Evolutionary conservation across 495 filamentous ascomycete species (phyloP), one percentile per base, ranked within the genome.

Genomic region (Bathelium albidoporum): DNA sequence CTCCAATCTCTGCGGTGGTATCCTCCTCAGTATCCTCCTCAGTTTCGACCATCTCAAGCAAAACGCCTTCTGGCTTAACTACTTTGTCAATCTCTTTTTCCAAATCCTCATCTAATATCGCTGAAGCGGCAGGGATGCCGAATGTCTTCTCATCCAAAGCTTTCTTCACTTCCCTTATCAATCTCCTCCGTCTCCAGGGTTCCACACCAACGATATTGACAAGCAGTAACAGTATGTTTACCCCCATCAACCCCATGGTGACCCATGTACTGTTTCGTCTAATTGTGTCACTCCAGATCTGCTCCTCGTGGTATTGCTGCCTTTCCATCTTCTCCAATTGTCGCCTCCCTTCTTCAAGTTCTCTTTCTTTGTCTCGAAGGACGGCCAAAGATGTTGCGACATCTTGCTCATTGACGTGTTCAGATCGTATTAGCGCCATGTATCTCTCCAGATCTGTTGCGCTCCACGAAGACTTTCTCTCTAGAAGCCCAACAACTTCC

Each of bases 201-300:
- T 98, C 94, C 55, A 97, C 85, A n/a, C 89, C 86, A 68, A 95
- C 86, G 76, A 97, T 89, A 70, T 95, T 85, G 53, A 91, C 81
- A 49, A 98, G 73, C 73, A 98, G 91, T 43, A 98, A 72, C 43
- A 97, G 73, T 2, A 97, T 87, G 69, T 98, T 98, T 49, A 97
- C 82, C 7, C 94, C 92, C 94, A 98, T 97, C 67, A 98, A 75
- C 0, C 94, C 94, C 87, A 95, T 97, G 1, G 94, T 98, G 26
- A 94, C 91, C 94, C 94, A 98, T 4, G 94, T 97, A 68, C 86
- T 90, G 83, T 96, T 96, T 64, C 94, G 79, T 45, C 94, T 82
- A 72, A 98, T 98, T 71, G 95, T 94, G 71, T 98, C 94, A 69
- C 88, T 93, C 94, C 94, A 98, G 55, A 98, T 96, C 79, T 98